Evolutionary conservation across 2,329 filamentous ascomycete species (phyloP).

Genomic region (Fusarium metavorans): DNA sequence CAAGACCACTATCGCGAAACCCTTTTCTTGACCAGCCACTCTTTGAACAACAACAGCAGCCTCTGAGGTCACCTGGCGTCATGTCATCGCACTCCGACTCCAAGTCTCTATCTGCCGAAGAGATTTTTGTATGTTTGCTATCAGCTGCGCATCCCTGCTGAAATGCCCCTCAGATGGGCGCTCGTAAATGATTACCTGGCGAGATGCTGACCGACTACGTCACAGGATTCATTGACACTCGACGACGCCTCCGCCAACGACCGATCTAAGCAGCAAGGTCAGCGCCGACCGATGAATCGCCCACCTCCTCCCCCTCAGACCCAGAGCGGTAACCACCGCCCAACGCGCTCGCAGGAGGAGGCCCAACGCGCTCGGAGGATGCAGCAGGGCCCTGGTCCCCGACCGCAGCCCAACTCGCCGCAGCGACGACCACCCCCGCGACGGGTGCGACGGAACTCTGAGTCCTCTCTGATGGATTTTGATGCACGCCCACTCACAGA

Average conservation of each 20-base stretch:
- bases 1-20: slow-evolving; percentile 77
- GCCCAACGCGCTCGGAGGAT: slow-evolving; percentile 63
- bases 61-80: slow-evolving; percentile 58
- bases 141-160: not conserved
- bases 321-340: slow-evolving; percentile 63
- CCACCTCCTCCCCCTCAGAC: slow-evolving; percentile 45
- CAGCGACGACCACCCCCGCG: slow-evolving; percentile 28
- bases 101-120: slow-evolving; percentile 69
- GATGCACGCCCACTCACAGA: slow-evolving; percentile 70
- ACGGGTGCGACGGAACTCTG: slow-evolving; percentile 80
- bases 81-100: slow-evolving; percentile 63
- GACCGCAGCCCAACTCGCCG: slow-evolving; percentile 53
- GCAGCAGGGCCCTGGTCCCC: slow-evolving; percentile 52
- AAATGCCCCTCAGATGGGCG: not conserved
- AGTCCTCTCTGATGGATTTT: slow-evolving; percentile 76
- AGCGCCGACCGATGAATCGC: slow-evolving; percentile 52
- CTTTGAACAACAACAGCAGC: slow-evolving; percentile 47
- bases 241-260: slow-evolving; percentile 65
- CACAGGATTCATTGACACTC: slow-evolving; percentile 75
- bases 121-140: slow-evolving; percentile 77
- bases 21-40: slow-evolving; percentile 75
- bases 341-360: slow-evolving; percentile 75
- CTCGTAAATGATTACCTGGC: not conserved
- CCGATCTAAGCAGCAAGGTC: slow-evolving; percentile 54
- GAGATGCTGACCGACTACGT: slow-evolving; percentile 16